Evolutionary conservation across 2,329 filamentous ascomycete species (phyloP).

Genomic region (Neoarthrinium moseri): DNA sequence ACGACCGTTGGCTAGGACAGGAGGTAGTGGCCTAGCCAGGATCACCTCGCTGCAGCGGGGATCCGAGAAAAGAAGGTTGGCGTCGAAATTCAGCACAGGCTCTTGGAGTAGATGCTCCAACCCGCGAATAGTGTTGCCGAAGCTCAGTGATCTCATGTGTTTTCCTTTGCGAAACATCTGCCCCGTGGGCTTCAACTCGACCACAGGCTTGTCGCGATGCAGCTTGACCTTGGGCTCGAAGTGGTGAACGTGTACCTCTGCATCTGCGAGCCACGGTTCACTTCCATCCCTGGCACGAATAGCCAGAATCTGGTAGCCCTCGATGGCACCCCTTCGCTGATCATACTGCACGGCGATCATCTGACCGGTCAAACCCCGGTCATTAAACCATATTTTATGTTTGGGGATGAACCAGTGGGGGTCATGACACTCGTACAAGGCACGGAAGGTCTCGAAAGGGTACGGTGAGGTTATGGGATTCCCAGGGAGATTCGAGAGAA

Average conservation of each 20-base stretch:
- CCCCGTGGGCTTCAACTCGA: conserved; percentile 51
- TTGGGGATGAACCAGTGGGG: conserved; percentile 82
- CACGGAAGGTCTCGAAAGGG: conserved; percentile 63
- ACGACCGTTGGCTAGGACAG: conserved; percentile 31
- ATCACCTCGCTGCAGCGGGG: conserved; percentile 66
- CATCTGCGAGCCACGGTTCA: conserved; percentile 64
- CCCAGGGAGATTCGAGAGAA: conserved; percentile 67
- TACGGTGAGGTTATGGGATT: conserved; percentile 49
- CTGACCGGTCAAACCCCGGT: conserved; percentile 70
- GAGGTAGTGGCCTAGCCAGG: conserved; percentile 53
- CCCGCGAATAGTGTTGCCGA: too few species aligned
- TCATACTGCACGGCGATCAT: conserved; percentile 78
- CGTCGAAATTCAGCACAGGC: conserved; percentile 47
- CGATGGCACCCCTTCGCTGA: conserved; percentile 69
- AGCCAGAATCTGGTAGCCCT: conserved; percentile 75
- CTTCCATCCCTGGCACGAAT: conserved; percentile 54
- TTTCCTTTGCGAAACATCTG: conserved; percentile 54
- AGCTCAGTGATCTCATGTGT: conserved; percentile 27
- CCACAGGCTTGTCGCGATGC: conserved; percentile 71
- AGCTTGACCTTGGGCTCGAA: conserved; percentile 71
- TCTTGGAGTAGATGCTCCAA: conserved; percentile 50
- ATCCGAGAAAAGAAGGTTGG: too few species aligned
- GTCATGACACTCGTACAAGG: conserved; percentile 73
- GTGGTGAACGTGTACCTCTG: conserved; percentile 65
- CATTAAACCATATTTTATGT: conserved; percentile 83